Conservation (phyloP, 2,329 filamentous ascomycete species). For the Rhexocercosporidium sp. region DNA sequence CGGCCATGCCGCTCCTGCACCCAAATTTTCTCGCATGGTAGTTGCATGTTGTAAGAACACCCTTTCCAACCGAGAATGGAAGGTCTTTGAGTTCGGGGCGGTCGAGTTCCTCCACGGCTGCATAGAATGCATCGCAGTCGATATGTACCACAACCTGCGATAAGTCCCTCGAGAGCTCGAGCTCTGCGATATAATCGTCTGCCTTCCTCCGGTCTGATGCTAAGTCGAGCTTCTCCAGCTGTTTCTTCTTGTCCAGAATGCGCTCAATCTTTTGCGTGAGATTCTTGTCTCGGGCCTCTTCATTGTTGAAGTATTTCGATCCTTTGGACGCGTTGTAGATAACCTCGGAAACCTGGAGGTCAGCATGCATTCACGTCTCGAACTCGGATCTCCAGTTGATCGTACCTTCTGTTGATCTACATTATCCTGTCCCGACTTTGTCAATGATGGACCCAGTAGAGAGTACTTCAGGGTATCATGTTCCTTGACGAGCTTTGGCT, state of each 20-base stretch:
- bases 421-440: slow-evolving; percentile 89
- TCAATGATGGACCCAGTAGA: slow-evolving; percentile 86
- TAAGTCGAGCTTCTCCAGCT: slow-evolving; percentile 78
- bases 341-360: slow-evolving; percentile 79
- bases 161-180: slow-evolving; percentile 81
- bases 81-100: slow-evolving; percentile 83
- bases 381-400: too few species aligned
- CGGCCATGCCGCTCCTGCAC: slow-evolving; percentile 92
- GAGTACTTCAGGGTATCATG: slow-evolving; percentile 84
- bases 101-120: slow-evolving; percentile 86
- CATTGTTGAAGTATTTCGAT: slow-evolving; percentile 93
- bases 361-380: too few species aligned
- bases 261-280: slow-evolving; percentile 85
- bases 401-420: slow-evolving; percentile 87
- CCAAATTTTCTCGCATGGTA: slow-evolving; percentile 91
- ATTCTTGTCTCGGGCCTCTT: slow-evolving; percentile 80
- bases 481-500: slow-evolving; percentile 28
- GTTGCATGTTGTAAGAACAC: slow-evolving; percentile 74
- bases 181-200: slow-evolving; percentile 79
- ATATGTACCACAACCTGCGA: slow-evolving; percentile 87
- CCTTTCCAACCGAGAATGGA: slow-evolving; percentile 86
- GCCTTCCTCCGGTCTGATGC: slow-evolving; percentile 74
- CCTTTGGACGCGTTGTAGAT: slow-evolving; percentile 98
- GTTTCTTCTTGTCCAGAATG: slow-evolving; percentile 75
- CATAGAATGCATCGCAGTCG: slow-evolving; percentile 98